Evolutionary conservation across 495 filamentous ascomycete species (phyloP).

Genomic region (Penicillium samsonianum): DNA sequence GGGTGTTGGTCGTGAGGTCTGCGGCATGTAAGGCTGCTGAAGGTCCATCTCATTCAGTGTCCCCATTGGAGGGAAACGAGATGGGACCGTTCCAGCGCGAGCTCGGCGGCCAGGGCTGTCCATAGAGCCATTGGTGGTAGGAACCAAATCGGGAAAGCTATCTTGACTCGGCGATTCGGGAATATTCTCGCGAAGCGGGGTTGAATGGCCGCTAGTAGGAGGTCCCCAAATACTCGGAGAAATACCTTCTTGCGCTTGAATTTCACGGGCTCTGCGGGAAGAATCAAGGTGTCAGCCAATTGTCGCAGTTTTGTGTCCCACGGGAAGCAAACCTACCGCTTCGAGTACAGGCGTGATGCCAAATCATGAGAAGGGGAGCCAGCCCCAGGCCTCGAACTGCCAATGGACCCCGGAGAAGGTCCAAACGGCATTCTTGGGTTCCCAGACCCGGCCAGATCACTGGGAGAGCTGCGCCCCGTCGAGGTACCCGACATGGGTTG

Average conservation of each 20-base stretch:
- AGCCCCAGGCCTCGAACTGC: conserved; percentile 78
- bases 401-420: conserved; percentile 67
- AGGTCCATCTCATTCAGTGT: conserved; percentile 58
- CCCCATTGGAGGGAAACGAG: conserved; percentile 79
- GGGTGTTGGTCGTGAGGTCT: conserved; percentile 84
- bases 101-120: conserved; percentile 66
- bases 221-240: conserved; percentile 90
- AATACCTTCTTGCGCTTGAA: conserved; percentile 93
- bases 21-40: conserved; percentile 68
- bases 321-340: conserved; percentile 66
- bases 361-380: conserved; percentile 96
- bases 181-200: conserved; percentile 93
- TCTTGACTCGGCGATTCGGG: conserved; percentile 95
- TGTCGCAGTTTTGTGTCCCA: neutral
- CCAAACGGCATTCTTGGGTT: conserved; percentile 75
- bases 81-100: conserved; percentile 94
- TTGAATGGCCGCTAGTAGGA: conserved; percentile 92
- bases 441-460: conserved; percentile 70
- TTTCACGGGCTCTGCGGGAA: conserved; percentile 77
- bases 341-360: conserved; percentile 78
- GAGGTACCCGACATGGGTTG: conserved; percentile 83
- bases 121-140: conserved; percentile 59
- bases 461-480: conserved; percentile 82
- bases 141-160: conserved; percentile 87
- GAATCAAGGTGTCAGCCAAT: conserved; percentile 18